Conservation (phyloP, 208 protist genomes). For the Willaertia magna region DNA sequence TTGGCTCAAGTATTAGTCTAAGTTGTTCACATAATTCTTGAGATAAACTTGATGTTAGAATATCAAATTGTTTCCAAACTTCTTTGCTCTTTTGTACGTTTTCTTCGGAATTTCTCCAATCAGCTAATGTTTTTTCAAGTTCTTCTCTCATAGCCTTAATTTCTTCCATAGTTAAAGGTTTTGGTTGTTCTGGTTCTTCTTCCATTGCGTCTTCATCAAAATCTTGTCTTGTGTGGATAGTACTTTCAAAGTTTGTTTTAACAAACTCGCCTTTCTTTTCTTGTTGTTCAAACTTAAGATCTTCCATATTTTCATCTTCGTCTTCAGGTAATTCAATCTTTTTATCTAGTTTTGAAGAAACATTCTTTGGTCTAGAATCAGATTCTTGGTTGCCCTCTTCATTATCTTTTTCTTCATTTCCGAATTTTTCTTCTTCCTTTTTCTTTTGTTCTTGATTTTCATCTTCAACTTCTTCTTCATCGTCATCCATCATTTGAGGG, state of each 20-base stretch:
- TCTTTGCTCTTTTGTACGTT: slow-evolving; percentile 19
- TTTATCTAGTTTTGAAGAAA: background rate
- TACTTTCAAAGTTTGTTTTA: slow-evolving; percentile 7
- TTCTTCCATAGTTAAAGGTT: slow-evolving; percentile 20
- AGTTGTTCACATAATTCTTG: slow-evolving; percentile 97
- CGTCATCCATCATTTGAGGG: slow-evolving; percentile 23
- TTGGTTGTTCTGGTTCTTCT: background rate
- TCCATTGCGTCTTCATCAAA: slow-evolving; percentile 22
- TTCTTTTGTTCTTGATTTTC: slow-evolving; percentile 35
- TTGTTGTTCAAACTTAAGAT: slow-evolving; percentile 27
- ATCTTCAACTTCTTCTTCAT: slow-evolving; percentile 30
- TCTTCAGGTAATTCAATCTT: slow-evolving; percentile 23
- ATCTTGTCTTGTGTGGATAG: background rate
- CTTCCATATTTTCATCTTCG: slow-evolving; percentile 24
- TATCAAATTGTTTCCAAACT: slow-evolving; percentile 77
- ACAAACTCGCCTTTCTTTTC: slow-evolving; percentile 36
- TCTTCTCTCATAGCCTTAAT: slow-evolving; percentile 17
- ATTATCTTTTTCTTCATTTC: slow-evolving; percentile 27
- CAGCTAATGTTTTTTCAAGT: slow-evolving; percentile 12
- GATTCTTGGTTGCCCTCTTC: slow-evolving; percentile 12
- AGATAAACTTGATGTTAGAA: slow-evolving; percentile 66
- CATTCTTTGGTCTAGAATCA: slow-evolving; percentile 12
- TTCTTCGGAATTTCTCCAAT: background rate
- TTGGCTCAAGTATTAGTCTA: slow-evolving; percentile 93
- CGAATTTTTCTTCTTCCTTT: slow-evolving; percentile 32